Base-by-base conservation (phyloP, 179 eudicot genomes). In the Sideroxylon spinosum region DNA sequence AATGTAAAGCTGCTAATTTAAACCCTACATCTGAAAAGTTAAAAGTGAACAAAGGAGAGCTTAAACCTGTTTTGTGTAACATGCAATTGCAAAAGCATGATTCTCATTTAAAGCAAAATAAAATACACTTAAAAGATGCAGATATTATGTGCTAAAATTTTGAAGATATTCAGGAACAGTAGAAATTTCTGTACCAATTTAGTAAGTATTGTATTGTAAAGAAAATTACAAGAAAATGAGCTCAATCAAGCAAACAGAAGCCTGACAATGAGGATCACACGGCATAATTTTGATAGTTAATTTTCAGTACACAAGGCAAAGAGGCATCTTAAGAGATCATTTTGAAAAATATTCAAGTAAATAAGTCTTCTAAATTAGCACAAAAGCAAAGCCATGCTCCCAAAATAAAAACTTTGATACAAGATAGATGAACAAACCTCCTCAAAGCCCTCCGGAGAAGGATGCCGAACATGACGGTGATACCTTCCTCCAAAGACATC, bases 401-500 rank as follows among this genome's bases (percentile, higher is more conserved):
- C 37, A 25, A 53, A 14, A 57, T 13, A 55, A 52, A 25, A 55
- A 61, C n/a, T 13, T 1, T 37, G 73, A 23, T 8, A 50, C 6
- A 72, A 72, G 11, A 53, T 11, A 28, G 44, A 37, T 56, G 62
- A 77, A 84, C 90, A 76, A 74, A 93, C 99, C 99, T 95, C 98
- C 17, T 91, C 94, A 81, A 92, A 80, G 52, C 87, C 91, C 49
- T 94, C 94, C 6, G 93, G 94, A 74, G 90, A 85, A 73, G 83
- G 90, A 85, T 91, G 90, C 64, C 93, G 88, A 75, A 88, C 75
- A 85, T 91, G 96, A 73, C 87, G 94, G 81, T 88, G 89, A 82
- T 87, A 88, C 72, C 94, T 90, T 78, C 91, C 86, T 81, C 88
- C 91, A 75, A 88, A 86, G 32, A 87, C 84, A 82, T 91, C 94